A percentile compares a stretch with the other conserved stretches of the same genome.
phyloP scores from a whole-genome alignment of 306 rosid species.

The Hippophae gyantsensis region DNA sequence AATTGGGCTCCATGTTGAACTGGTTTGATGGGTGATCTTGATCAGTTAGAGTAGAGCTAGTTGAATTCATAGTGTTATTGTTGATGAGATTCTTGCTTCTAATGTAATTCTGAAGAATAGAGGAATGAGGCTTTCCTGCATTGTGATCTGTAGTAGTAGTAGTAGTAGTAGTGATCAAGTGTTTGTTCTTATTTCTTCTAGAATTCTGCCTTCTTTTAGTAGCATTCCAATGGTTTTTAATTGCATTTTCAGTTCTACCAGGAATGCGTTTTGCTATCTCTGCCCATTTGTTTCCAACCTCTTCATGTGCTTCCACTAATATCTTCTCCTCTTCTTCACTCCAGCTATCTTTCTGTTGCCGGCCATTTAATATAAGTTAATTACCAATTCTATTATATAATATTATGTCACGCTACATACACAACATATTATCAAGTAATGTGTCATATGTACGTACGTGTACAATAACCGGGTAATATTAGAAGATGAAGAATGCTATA shows the following conservation, averaged over 20 bases:
- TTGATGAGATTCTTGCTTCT: conserved; percentile 19
- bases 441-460: too few relatives aligned
- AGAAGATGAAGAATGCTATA: too few relatives aligned
- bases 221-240: conserved; percentile 95
- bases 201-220: conserved; percentile 81
- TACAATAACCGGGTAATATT: too few relatives aligned
- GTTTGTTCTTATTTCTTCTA: conserved; percentile 51
- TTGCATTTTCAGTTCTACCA: conserved; percentile 80
- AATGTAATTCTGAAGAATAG: conserved; percentile 73
- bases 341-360: conserved; percentile 67
- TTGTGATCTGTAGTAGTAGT: conserved; percentile 11
- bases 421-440: too few relatives aligned
- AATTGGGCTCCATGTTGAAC: conserved; percentile 13
- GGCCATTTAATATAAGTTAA: not conserved
- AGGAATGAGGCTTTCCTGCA: conserved; percentile 40
- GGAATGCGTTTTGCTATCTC: conserved; percentile 70
- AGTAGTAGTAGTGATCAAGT: conserved; percentile 4
- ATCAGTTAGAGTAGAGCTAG: conserved; percentile 20
- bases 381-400: not conserved
- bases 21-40: conserved; percentile 7
- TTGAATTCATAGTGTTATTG: not conserved
- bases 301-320: conserved; percentile 52
- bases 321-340: conserved; percentile 68
- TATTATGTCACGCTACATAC: too few relatives aligned
- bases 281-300: conserved; percentile 77